phyloP scores from a whole-genome alignment of 2,329 filamentous ascomycete species.

The Pseudopithomyces chartarum region DNA sequence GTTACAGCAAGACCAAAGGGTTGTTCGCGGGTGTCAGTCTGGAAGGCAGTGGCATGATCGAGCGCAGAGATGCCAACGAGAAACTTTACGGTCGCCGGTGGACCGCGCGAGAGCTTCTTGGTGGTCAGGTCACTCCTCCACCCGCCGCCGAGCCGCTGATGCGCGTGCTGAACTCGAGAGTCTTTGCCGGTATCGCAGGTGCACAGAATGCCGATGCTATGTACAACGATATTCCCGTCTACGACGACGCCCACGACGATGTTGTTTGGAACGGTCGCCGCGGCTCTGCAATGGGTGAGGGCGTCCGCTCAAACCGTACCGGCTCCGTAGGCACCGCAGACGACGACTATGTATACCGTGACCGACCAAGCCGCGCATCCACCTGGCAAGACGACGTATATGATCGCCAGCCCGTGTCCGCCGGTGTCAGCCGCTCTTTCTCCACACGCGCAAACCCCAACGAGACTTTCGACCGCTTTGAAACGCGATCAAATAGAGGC shows the following conservation, averaged over 20 bases:
- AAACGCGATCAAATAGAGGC: slow-evolving; percentile 42
- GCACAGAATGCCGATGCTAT: slow-evolving; percentile 61
- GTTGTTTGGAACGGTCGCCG: slow-evolving; percentile 80
- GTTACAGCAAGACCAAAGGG: slow-evolving; percentile 97
- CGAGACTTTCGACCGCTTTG: slow-evolving; percentile 57
- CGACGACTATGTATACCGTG: slow-evolving; percentile 58
- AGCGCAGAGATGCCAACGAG: slow-evolving; percentile 94
- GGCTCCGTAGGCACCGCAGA: slow-evolving; percentile 41
- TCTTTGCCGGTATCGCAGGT: slow-evolving; percentile 72
- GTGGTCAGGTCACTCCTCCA: slow-evolving; percentile 77
- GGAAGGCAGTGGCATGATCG: slow-evolving; percentile 90
- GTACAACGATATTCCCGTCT: slow-evolving; percentile 94
- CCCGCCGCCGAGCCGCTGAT: slow-evolving; percentile 83
- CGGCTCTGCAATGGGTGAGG: slow-evolving; percentile 73
- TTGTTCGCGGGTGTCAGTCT: slow-evolving; percentile 94
- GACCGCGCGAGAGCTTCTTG: slow-evolving; percentile 81
- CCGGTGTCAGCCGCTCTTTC: slow-evolving; percentile 53
- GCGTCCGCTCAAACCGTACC: slow-evolving; percentile 58
- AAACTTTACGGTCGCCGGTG: slow-evolving; percentile 87
- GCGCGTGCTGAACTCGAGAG: slow-evolving; percentile 80
- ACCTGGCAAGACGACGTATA: slow-evolving; percentile 81
- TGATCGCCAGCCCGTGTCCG: slow-evolving; percentile 57
- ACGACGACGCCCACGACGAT: slow-evolving; percentile 81
- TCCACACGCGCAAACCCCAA: slow-evolving; percentile 55
- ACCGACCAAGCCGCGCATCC: slow-evolving; percentile 64